Percentiles rank a stretch among this genome's conserved stretches.
Evolutionary conservation across 768 basidiomycete genomes (phyloP).

Genomic region (Steccherinum ochraceum): DNA sequence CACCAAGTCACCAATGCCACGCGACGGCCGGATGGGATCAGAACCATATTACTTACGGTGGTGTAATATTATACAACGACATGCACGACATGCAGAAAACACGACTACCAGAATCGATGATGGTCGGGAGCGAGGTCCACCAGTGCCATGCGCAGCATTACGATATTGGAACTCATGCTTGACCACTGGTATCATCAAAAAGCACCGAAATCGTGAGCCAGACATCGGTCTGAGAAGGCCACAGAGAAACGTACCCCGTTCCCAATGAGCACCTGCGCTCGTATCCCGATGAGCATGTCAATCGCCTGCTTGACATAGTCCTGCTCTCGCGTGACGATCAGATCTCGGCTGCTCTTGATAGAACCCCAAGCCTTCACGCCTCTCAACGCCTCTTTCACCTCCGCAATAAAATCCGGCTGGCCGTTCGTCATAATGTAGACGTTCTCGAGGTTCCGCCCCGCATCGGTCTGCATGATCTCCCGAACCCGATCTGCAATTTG

Average conservation of each 20-base stretch:
- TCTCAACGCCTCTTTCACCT: slow-evolving; percentile 36
- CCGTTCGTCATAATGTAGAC: slow-evolving; percentile 68
- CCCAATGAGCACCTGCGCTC: slow-evolving; percentile 61
- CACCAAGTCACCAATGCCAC: too few relatives aligned
- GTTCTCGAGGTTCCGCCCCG: slow-evolving; percentile 28
- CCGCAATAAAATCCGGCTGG: slow-evolving; percentile 38
- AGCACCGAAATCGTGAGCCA: background rate
- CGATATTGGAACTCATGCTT: slow-evolving; percentile 43
- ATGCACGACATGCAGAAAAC: too few relatives aligned
- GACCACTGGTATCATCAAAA: slow-evolving; percentile 31
- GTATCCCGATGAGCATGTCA: slow-evolving; percentile 63
- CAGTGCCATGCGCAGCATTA: slow-evolving; percentile 36
- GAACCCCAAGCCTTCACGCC: slow-evolving; percentile 35
- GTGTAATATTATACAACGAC: too few relatives aligned
- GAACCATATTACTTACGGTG: too few relatives aligned
- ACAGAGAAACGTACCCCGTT: slow-evolving; percentile 50
- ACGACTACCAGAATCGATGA: slow-evolving; percentile 35
- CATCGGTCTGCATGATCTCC: slow-evolving; percentile 17
- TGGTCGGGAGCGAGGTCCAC: slow-evolving; percentile 26
- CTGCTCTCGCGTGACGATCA: slow-evolving; percentile 47
- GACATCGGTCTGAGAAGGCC: background rate
- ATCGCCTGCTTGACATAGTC: slow-evolving; percentile 50
- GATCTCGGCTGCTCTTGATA: slow-evolving; percentile 48
- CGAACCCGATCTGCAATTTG: slow-evolving; percentile 42
- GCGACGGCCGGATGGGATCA: too few relatives aligned